These are phyloP conservation scores for Chalciporus sp. DNA, from an alignment of 1,284 basidiomycete species.

Conservation along the genomic window DNA sequence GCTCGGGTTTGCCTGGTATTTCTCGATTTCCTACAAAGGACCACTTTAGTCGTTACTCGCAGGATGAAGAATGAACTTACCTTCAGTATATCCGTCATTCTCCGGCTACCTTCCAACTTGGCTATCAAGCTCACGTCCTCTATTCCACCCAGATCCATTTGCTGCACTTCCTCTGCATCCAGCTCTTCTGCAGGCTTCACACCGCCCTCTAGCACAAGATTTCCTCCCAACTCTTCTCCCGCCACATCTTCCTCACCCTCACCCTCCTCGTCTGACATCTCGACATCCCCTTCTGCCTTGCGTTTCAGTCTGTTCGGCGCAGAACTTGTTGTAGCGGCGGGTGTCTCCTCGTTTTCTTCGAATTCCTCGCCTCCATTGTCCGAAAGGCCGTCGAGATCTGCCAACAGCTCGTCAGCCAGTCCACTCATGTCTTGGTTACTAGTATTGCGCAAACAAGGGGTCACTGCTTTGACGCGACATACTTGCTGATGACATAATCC, in stretches of 20 bases:
- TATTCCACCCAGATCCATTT: conserved; percentile 84
- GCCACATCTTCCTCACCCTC: conserved; percentile 43
- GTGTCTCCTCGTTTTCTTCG: conserved; percentile 43
- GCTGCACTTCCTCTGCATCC: conserved; percentile 89
- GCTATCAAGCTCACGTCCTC: conserved; percentile 88
- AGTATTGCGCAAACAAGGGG: not conserved
- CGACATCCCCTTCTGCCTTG: conserved; percentile 55
- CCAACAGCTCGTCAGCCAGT: conserved; percentile 86
- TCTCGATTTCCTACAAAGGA: conserved; percentile 77
- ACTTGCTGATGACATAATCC: not conserved
- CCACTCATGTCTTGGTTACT: conserved; percentile 59
- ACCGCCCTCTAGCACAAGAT: conserved; percentile 87
- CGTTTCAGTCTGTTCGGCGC: conserved; percentile 56
- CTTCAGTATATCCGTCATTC: conserved; percentile 84
- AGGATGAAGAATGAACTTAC: conserved; percentile 42
- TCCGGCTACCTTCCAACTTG: conserved; percentile 84
- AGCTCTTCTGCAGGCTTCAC: conserved; percentile 92
- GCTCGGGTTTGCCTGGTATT: conserved; percentile 77
- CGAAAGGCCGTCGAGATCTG: conserved; percentile 81
- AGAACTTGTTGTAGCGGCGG: conserved; percentile 32
- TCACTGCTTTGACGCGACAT: not conserved
- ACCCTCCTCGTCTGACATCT: conserved; percentile 53
- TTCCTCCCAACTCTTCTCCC: conserved; percentile 47
- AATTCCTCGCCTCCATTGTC: conserved; percentile 63
- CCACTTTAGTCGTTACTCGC: not conserved